phyloP scores from a whole-genome alignment of 495 filamentous ascomycete genomes.

The Choiromyces venosus region DNA sequence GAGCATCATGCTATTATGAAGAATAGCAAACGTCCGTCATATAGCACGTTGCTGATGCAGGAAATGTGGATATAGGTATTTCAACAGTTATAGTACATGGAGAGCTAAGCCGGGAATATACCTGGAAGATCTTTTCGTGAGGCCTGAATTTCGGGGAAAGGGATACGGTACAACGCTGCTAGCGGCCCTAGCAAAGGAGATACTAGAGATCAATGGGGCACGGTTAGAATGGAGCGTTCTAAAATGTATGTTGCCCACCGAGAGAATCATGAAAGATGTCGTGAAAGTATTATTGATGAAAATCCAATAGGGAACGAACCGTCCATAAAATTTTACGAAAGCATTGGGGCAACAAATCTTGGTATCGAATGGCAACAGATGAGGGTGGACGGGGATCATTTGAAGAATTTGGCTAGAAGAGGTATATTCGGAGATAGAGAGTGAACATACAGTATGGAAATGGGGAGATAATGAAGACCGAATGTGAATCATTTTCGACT shows the following conservation, averaged over 20 bases:
- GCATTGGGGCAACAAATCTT: conserved; percentile 73
- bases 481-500: too few relatives aligned
- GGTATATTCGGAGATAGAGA: conserved; percentile 4
- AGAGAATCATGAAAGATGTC: not conserved
- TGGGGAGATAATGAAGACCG: too few relatives aligned
- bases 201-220: conserved; percentile 62
- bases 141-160: conserved; percentile 59
- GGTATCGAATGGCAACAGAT: conserved; percentile 79
- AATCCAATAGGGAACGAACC: conserved; percentile 73
- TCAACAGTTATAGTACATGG: conserved; percentile 80
- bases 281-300: not conserved
- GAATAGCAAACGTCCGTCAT: not conserved
- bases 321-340: conserved; percentile 79
- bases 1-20: conserved; percentile 53
- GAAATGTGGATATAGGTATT: conserved; percentile 56
- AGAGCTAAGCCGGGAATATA: conserved; percentile 79
- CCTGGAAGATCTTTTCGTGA: conserved; percentile 87
- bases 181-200: conserved; percentile 68
- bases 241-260: conserved; percentile 50
- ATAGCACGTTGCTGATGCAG: conserved; percentile 43
- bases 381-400: conserved; percentile 71
- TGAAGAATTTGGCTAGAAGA: conserved; percentile 57
- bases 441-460: too few relatives aligned
- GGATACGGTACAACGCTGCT: conserved; percentile 78
- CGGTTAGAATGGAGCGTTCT: conserved; percentile 91